Evolutionary conservation across 768 basidiomycete species (phyloP).

Genomic region (Coprinellus micaceus): DNA sequence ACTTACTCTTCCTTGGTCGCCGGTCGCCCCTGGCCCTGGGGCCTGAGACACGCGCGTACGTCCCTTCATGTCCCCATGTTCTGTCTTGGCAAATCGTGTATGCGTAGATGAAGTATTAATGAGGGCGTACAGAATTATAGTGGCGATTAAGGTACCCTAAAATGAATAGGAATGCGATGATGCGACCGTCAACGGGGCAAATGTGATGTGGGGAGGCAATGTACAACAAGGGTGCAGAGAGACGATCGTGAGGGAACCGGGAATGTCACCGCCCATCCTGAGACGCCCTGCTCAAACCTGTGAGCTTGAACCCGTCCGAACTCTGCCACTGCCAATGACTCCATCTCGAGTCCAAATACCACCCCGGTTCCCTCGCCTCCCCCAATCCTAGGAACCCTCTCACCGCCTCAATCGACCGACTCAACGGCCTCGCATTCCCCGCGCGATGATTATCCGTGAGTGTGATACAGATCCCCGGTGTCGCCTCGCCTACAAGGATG

Average conservation of each 20-base stretch:
- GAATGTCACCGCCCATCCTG: not conserved
- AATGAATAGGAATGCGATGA: too few species aligned
- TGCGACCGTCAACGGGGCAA: too few species aligned
- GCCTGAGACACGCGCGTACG: too few species aligned
- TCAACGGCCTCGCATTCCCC: not conserved
- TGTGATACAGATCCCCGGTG: not conserved
- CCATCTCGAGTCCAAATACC: not conserved
- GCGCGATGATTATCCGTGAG: not conserved
- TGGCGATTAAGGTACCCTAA: too few species aligned
- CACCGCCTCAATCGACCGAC: not conserved
- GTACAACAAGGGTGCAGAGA: too few species aligned
- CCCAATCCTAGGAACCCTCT: not conserved
- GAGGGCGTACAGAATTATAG: too few species aligned
- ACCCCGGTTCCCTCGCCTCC: not conserved
- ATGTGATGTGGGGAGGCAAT: too few species aligned
- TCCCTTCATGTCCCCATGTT: too few species aligned
- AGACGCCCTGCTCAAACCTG: not conserved
- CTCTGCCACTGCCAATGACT: conserved; percentile 1
- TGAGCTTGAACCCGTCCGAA: not conserved
- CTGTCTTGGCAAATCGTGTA: too few species aligned
- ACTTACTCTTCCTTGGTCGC: not conserved
- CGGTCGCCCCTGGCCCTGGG: too few species aligned
- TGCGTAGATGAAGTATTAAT: too few species aligned
- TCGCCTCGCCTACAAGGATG: not conserved
- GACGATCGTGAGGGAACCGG: too few species aligned